A percentile compares a stretch with the other conserved stretches of the same genome.
These are phyloP conservation scores for Metschnikowia kunwiensis DNA, from an alignment of 805 yeast genomes.

Conservation along the genomic window DNA sequence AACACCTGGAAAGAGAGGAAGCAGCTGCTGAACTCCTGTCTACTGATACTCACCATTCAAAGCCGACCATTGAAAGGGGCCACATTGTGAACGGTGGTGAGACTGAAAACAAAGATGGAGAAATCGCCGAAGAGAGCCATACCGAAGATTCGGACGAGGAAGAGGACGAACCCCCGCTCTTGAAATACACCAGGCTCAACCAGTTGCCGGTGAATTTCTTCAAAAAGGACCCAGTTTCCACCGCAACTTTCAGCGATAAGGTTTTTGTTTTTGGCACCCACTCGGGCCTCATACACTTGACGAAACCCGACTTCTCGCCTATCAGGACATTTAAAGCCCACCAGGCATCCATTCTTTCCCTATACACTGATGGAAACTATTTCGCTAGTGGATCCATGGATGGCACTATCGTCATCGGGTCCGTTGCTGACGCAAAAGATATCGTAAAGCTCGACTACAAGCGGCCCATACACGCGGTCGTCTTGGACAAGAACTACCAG, in stretches of 20 bases:
- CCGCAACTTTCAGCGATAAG: constrained; percentile 56
- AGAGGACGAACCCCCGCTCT: constrained; percentile 55
- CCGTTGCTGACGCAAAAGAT: constrained; percentile 58
- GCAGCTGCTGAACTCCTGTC: no score
- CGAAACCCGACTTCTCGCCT: constrained; percentile 54
- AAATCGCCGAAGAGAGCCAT: background rate
- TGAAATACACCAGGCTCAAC: constrained; percentile 70
- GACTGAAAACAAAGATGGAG: no score
- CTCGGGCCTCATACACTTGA: constrained; percentile 73
- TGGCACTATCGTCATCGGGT: constrained; percentile 85
- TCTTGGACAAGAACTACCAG: constrained; percentile 67
- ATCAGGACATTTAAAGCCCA: constrained; percentile 80
- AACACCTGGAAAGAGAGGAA: no score
- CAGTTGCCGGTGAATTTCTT: constrained; percentile 71
- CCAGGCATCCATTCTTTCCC: constrained; percentile 73
- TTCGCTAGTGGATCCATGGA: constrained; percentile 92
- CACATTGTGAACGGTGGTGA: no score
- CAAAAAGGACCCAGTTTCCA: constrained; percentile 72
- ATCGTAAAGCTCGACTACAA: constrained; percentile 76
- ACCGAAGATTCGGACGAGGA: constrained; percentile 7
- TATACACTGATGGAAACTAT: constrained; percentile 67
- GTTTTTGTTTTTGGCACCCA: constrained; percentile 85
- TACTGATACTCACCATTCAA: no score
- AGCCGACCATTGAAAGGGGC: no score
- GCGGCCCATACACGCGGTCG: constrained; percentile 85